These are phyloP conservation scores for Fragilaria crotonensis DNA, from an alignment of 108 stramenopile genomes.

Conservation along the genomic window DNA sequence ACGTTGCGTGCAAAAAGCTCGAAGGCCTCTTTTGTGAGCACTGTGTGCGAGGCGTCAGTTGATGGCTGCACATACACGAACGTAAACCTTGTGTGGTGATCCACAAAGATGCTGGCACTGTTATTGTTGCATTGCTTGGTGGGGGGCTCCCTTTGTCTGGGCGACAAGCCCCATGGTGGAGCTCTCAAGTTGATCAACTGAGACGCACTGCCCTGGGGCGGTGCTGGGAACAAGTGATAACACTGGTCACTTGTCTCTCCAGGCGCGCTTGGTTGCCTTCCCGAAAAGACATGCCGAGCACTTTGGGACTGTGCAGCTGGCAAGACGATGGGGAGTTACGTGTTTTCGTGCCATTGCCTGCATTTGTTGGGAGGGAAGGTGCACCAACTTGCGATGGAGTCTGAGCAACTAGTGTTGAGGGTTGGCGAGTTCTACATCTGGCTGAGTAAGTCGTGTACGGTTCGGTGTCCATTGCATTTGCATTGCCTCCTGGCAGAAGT, in stretches of 20 bases:
- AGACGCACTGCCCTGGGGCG: slow-evolving; percentile 21
- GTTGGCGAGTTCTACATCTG: no score
- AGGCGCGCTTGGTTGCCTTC: slow-evolving; percentile 14
- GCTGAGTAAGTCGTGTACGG: no score
- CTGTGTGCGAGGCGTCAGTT: not conserved
- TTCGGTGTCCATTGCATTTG: no score
- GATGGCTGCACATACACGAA: not conserved
- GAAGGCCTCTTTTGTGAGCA: slow-evolving; percentile 12
- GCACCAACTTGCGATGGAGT: slow-evolving; percentile 21
- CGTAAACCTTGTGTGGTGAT: slow-evolving; percentile 10
- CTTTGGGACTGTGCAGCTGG: slow-evolving; percentile 8
- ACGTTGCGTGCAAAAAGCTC: slow-evolving; percentile 2
- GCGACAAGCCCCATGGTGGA: slow-evolving; percentile 18
- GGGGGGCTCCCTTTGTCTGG: slow-evolving; percentile 15
- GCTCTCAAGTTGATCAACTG: slow-evolving; percentile 19
- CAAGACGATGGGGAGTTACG: slow-evolving; percentile 6
- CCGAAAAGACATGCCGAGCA: slow-evolving; percentile 22
- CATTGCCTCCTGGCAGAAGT: no score
- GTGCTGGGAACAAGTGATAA: not conserved
- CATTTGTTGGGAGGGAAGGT: slow-evolving; percentile 10
- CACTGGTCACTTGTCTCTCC: slow-evolving; percentile 8
- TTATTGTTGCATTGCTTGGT: slow-evolving; percentile 9
- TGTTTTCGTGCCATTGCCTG: slow-evolving; percentile 1
- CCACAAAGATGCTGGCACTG: slow-evolving; percentile 19
- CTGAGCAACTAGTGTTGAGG: not conserved